phyloP scores from a whole-genome alignment of 2,329 filamentous ascomycete species.

The Pseudogymnoascus sp. region DNA sequence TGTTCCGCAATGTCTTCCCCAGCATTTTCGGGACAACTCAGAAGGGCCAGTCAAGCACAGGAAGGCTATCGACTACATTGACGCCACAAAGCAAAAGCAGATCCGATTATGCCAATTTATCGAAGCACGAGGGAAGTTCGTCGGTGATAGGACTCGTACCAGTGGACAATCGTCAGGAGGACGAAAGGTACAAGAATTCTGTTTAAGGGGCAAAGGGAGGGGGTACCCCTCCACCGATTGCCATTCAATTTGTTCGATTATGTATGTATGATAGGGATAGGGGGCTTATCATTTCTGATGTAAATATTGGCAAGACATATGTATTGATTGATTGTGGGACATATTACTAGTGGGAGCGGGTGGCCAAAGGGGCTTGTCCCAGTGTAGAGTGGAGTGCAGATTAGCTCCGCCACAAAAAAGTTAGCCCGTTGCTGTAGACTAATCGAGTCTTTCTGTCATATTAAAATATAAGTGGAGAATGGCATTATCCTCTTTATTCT shows the following conservation, averaged over 20 bases:
- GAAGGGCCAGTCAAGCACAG: not conserved
- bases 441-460: not conserved
- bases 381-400: not conserved
- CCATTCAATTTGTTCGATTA: not conserved
- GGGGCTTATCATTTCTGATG: constrained; percentile 5
- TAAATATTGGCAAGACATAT: constrained; percentile 2
- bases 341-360: not conserved
- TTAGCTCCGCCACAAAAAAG: not conserved
- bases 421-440: not conserved
- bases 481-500: constrained; percentile 17
- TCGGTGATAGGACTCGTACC: not conserved
- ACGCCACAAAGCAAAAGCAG: not conserved
- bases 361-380: not conserved
- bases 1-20: constrained; percentile 20
- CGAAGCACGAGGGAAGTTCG: not conserved
- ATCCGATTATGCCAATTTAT: not conserved
- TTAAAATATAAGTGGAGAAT: not conserved
- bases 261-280: not conserved
- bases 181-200: not conserved
- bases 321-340: not conserved
- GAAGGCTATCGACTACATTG: not conserved
- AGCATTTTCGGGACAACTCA: constrained; percentile 16
- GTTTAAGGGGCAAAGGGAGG: not conserved
- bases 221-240: not conserved
- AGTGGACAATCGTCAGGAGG: not conserved